Evolutionary conservation across 768 basidiomycete genomes (phyloP).

Genomic region (Trametes villosa): DNA sequence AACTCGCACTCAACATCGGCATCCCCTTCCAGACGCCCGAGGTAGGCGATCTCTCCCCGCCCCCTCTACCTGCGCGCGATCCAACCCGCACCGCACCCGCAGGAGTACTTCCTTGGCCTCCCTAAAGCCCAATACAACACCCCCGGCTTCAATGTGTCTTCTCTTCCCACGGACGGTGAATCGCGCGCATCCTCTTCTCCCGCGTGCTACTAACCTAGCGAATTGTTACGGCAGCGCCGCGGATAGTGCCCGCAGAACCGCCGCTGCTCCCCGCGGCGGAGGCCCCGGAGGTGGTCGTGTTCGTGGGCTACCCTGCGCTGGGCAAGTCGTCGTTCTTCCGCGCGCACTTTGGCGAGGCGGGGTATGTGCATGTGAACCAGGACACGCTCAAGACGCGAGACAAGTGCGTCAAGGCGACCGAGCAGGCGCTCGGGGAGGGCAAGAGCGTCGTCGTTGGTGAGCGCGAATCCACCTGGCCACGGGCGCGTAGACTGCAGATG

Average conservation of each 20-base stretch:
- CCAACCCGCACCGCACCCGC: not conserved
- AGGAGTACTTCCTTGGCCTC: conserved; percentile 81
- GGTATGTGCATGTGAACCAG: conserved; percentile 87
- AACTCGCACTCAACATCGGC: conserved; percentile 80
- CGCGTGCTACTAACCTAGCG: not conserved
- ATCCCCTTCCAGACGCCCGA: conserved; percentile 85
- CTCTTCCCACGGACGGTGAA: conserved; percentile 38
- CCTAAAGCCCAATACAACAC: conserved; percentile 50
- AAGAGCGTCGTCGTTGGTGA: conserved; percentile 79
- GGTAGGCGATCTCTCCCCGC: conserved; percentile 45
- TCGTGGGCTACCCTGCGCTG: conserved; percentile 63
- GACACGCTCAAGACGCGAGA: conserved; percentile 75
- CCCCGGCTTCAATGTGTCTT: conserved; percentile 70
- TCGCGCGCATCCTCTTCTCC: not conserved
- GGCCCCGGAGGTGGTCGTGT: conserved; percentile 59
- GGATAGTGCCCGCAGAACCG: conserved; percentile 52
- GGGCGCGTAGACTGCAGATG: not conserved
- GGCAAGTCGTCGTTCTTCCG: conserved; percentile 88
- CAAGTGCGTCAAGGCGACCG: conserved; percentile 72
- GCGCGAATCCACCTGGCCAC: conserved; percentile 32
- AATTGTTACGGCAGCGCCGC: conserved; percentile 44
- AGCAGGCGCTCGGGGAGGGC: conserved; percentile 55
- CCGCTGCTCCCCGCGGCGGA: conserved; percentile 45
- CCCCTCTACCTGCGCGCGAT: not conserved
- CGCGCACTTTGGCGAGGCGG: conserved; percentile 64